These are phyloP conservation scores for Ogataea siamensis DNA, from an alignment of 805 yeast species.

Conservation along the genomic window DNA sequence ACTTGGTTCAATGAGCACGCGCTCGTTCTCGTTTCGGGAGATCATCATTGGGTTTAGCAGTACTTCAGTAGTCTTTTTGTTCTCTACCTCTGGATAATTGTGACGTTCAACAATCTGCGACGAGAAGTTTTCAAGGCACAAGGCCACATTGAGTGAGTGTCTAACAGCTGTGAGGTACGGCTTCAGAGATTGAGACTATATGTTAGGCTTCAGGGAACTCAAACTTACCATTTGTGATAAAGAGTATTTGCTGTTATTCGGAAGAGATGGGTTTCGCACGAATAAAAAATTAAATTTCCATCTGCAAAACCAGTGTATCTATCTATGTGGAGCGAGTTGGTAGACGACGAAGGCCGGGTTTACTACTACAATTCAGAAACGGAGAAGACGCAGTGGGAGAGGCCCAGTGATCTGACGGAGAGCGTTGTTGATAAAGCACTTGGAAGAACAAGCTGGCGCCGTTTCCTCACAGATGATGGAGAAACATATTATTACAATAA, in stretches of 20 bases:
- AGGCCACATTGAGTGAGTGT: conserved; percentile 87
- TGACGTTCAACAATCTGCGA: conserved; percentile 96
- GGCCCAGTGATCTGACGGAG: conserved; percentile 52
- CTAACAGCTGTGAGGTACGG: conserved; percentile 95
- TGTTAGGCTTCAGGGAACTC: background rate
- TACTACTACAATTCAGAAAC: conserved; percentile 72
- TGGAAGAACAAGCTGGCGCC: conserved; percentile 51
- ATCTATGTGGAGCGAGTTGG: conserved; percentile 58
- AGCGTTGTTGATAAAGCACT: conserved; percentile 43
- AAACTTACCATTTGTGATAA: conserved; percentile 12
- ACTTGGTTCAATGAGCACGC: conserved; percentile 88
- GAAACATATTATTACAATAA: conserved; percentile 70
- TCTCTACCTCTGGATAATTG: conserved; percentile 95
- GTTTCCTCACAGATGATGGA: conserved; percentile 49
- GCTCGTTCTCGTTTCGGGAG: conserved; percentile 90
- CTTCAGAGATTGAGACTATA: conserved; percentile 93
- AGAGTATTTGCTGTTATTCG: conserved; percentile 10
- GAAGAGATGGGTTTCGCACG: conserved; percentile 12
- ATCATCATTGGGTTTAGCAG: conserved; percentile 85
- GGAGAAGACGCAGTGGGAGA: conserved; percentile 76
- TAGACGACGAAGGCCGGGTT: conserved; percentile 61
- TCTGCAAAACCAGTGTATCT: too few relatives aligned
- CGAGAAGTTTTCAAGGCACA: conserved; percentile 89
- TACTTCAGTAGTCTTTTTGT: conserved; percentile 76
- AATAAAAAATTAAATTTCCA: conserved; percentile 1